A percentile compares a stretch with the other conserved stretches of the same genome.
phyloP scores from a whole-genome alignment of 2,329 filamentous ascomycete genomes.

The Alternaria brassicae region DNA sequence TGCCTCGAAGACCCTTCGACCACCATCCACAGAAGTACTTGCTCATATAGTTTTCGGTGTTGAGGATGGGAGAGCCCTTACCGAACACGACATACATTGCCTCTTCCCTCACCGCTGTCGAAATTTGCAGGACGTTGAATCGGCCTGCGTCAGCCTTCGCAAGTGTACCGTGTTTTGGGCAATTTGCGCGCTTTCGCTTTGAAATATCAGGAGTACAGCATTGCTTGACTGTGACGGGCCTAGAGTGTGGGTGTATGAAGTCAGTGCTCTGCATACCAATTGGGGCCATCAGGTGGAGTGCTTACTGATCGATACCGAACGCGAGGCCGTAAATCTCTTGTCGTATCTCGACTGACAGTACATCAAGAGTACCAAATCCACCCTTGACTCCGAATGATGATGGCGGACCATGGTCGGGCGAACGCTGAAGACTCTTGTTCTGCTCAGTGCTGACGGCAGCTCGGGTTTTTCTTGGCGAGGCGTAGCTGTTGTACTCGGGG shows the following conservation, averaged over 20 bases:
- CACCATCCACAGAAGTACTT: conserved; percentile 12
- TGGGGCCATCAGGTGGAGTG: neutral
- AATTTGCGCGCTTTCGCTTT: conserved; percentile 17
- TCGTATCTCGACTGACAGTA: conserved; percentile 19
- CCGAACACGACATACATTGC: conserved; percentile 20
- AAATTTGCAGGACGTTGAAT: conserved; percentile 22
- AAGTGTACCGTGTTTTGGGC: conserved; percentile 19
- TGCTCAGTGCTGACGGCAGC: neutral
- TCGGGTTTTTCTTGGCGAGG: neutral
- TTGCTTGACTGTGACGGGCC: conserved; percentile 16
- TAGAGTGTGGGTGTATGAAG: neutral
- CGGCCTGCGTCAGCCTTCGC: conserved; percentile 2
- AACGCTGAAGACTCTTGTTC: too few species aligned
- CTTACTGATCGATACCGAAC: conserved; percentile 6
- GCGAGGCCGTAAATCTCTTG: conserved; percentile 18
- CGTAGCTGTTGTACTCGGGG: neutral
- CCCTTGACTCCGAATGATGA: neutral
- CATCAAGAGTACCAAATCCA: conserved; percentile 15
- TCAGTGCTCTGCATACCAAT: neutral
- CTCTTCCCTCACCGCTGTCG: conserved; percentile 16
- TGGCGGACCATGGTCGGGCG: neutral
- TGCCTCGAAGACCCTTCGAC: neutral
- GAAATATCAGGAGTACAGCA: conserved; percentile 24
- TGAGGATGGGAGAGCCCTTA: conserved; percentile 8
- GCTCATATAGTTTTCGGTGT: neutral